A percentile compares a stretch with the other conserved stretches of the same genome.
These are phyloP conservation scores for Paradendryphiella salina DNA, from an alignment of 2,329 filamentous ascomycete species.

Conservation along the genomic window DNA sequence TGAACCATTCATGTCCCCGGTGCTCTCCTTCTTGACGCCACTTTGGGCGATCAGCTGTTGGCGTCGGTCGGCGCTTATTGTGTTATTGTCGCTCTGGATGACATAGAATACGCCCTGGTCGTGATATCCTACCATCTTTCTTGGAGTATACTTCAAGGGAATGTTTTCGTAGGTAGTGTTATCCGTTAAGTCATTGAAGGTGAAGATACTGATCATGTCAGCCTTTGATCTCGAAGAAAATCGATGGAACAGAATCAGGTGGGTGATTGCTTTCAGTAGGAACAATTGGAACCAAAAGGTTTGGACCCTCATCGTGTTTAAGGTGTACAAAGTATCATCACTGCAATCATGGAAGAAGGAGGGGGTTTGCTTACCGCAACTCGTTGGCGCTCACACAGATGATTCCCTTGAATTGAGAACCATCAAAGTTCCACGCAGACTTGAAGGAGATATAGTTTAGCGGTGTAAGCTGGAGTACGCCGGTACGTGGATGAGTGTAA, in stretches of 20 bases:
- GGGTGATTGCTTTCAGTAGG: slow-evolving; percentile 71
- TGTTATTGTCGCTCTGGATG: slow-evolving; percentile 91
- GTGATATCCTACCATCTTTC: slow-evolving; percentile 83
- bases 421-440: slow-evolving; percentile 96
- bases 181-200: slow-evolving; percentile 81
- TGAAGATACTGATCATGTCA: slow-evolving; percentile 70
- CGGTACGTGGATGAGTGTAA: slow-evolving; percentile 84
- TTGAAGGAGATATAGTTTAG: slow-evolving; percentile 85
- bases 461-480: slow-evolving; percentile 88
- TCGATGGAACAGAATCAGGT: background rate
- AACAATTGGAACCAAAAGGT: slow-evolving; percentile 79
- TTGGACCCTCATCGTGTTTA: slow-evolving; percentile 53
- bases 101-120: slow-evolving; percentile 90
- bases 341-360: slow-evolving; percentile 36
- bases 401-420: slow-evolving; percentile 92
- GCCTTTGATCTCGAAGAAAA: slow-evolving; percentile 11
- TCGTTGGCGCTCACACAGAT: slow-evolving; percentile 91
- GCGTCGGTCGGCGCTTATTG: slow-evolving; percentile 76
- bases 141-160: slow-evolving; percentile 85
- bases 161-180: slow-evolving; percentile 87
- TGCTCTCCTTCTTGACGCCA: slow-evolving; percentile 29
- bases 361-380: slow-evolving; percentile 67
- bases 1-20: slow-evolving; percentile 47
- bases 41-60: slow-evolving; percentile 75
- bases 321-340: slow-evolving; percentile 67